Conservation (phyloP, 2,329 filamentous ascomycete species). For the Ramularia collo-cygni region DNA sequence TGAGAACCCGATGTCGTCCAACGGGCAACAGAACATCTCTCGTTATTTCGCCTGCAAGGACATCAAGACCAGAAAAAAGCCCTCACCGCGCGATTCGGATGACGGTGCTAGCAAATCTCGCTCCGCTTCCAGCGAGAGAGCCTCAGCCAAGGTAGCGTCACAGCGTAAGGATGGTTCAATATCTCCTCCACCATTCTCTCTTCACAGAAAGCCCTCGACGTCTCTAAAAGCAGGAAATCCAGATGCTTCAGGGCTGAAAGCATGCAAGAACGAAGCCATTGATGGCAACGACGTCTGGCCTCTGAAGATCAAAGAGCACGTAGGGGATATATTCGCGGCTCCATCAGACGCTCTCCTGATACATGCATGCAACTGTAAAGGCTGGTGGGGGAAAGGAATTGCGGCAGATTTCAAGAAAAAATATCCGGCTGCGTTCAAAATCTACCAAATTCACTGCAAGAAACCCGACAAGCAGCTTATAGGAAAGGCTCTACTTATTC, state of each 20-base stretch:
- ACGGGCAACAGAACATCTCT: too few relatives aligned
- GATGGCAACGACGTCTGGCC: background rate
- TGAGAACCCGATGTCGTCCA: too few relatives aligned
- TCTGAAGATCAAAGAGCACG: constrained; percentile 16
- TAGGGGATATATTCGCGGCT: constrained; percentile 48
- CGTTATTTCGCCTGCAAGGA: too few relatives aligned
- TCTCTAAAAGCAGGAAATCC: too few relatives aligned
- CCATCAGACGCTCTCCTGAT: constrained; percentile 46
- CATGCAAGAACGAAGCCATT: background rate
- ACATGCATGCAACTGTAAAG: constrained; percentile 55
- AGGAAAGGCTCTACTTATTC: constrained; percentile 49
- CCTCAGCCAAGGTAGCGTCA: too few relatives aligned
- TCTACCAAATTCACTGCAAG: constrained; percentile 45
- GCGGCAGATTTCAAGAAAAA: constrained; percentile 43
- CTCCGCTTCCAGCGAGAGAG: too few relatives aligned
- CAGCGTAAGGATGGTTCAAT: too few relatives aligned
- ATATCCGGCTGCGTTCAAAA: constrained; percentile 46
- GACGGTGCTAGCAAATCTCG: too few relatives aligned
- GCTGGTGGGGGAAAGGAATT: constrained; percentile 54
- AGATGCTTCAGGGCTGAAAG: too few relatives aligned
- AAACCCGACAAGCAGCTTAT: constrained; percentile 24
- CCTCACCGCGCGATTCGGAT: too few relatives aligned
- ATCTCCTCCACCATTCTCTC: background rate
- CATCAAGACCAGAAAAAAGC: too few relatives aligned
- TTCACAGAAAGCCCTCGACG: too few relatives aligned